Percentiles rank a stretch among this genome's conserved stretches.
phyloP scores from a whole-genome alignment of 495 filamentous ascomycete species.

The Pyrenopolyporus hunteri region DNA sequence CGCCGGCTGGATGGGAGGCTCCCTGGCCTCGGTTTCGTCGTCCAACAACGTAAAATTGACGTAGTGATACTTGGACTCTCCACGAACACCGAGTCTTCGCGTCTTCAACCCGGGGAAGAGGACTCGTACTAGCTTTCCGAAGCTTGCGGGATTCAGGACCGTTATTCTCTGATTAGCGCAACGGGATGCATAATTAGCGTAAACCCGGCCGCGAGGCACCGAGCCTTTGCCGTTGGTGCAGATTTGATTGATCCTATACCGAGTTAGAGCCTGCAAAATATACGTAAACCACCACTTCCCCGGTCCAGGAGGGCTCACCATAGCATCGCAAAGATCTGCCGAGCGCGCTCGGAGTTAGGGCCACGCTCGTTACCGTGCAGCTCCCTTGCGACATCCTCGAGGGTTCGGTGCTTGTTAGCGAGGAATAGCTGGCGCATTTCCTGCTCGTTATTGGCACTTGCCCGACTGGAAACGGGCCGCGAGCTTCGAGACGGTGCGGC shows the following conservation, averaged over 20 bases:
- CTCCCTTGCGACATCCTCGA: slow-evolving; percentile 85
- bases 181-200: slow-evolving; percentile 86
- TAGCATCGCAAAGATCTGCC: slow-evolving; percentile 97
- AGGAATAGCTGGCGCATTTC: slow-evolving; percentile 86
- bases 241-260: slow-evolving; percentile 75
- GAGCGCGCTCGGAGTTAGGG: slow-evolving; percentile 88
- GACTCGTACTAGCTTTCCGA: slow-evolving; percentile 94
- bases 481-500: slow-evolving; percentile 44
- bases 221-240: slow-evolving; percentile 82
- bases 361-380: slow-evolving; percentile 65
- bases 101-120: slow-evolving; percentile 95
- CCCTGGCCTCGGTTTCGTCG: slow-evolving; percentile 59
- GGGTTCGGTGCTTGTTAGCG: slow-evolving; percentile 71
- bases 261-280: slow-evolving; percentile 11
- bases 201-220: slow-evolving; percentile 90
- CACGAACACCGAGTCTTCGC: slow-evolving; percentile 85
- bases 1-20: slow-evolving; percentile 42
- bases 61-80: slow-evolving; percentile 99
- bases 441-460: slow-evolving; percentile 84
- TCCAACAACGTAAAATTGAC: slow-evolving; percentile 80
- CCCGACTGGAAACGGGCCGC: slow-evolving; percentile 68
- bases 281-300: not conserved
- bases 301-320: slow-evolving; percentile 66
- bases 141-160: slow-evolving; percentile 92
- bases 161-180: slow-evolving; percentile 93